A percentile compares a stretch with the other conserved stretches of the same genome.
phyloP scores from a whole-genome alignment of 768 basidiomycete species.

The Leucogyrophana mollusca region DNA sequence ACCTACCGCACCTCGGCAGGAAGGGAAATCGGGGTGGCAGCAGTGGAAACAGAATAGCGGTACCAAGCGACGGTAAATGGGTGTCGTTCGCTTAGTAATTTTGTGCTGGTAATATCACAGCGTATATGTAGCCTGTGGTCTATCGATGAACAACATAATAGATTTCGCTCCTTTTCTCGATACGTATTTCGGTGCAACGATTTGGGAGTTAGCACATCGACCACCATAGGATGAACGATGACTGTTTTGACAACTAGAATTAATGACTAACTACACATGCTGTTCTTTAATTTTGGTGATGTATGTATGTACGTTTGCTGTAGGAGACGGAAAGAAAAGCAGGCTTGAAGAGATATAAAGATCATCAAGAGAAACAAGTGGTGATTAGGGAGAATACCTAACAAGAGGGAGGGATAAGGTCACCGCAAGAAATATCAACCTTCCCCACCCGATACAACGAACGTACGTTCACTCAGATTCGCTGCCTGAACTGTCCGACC shows the following conservation, averaged over 20 bases:
- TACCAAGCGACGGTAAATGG: conserved; percentile 18
- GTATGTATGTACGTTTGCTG: conserved; percentile 39
- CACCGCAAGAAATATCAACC: conserved; percentile 18
- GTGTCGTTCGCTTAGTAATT: no score
- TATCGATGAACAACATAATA: no score
- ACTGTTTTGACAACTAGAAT: conserved; percentile 28
- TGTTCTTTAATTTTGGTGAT: conserved; percentile 40
- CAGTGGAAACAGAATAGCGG: conserved; percentile 37
- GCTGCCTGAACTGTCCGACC: conserved; percentile 77
- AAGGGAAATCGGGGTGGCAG: conserved; percentile 51
- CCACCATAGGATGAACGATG: no score
- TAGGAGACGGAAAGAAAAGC: conserved; percentile 21
- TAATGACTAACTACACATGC: conserved; percentile 52
- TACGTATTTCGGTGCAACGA: no score
- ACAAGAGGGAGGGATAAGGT: conserved; percentile 21
- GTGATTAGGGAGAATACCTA: conserved; percentile 19
- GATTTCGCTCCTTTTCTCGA: no score
- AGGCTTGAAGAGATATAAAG: conserved; percentile 32
- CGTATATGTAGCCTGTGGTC: no score
- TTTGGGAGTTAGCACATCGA: no score
- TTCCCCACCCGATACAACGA: conserved; percentile 18
- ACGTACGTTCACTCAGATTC: conserved; percentile 66
- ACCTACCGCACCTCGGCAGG: conserved; percentile 13
- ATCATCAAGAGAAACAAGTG: conserved; percentile 30
- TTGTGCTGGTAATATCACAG: not conserved